phyloP scores from a whole-genome alignment of 192 early-diverging fungal genomes.

The Entophlyctis luteolus region DNA sequence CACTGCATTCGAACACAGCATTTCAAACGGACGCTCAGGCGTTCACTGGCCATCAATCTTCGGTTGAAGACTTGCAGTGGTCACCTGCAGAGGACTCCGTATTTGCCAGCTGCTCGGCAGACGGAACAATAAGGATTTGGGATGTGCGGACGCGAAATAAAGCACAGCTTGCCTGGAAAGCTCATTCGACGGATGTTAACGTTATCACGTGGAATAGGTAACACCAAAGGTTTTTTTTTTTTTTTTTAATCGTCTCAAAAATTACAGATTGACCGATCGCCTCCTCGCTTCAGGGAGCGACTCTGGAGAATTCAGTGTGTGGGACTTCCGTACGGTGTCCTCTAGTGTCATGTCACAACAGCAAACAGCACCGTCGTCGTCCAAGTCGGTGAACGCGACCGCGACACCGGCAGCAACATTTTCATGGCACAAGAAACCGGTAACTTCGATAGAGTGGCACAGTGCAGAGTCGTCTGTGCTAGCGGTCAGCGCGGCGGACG shows the following conservation, averaged over 20 bases:
- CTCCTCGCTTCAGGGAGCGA: conserved; percentile 90
- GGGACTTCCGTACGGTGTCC: conserved; percentile 79
- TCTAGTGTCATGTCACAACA: too few relatives aligned
- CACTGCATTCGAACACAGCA: conserved; percentile 49
- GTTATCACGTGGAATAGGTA: conserved; percentile 94
- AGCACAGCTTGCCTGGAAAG: conserved; percentile 71
- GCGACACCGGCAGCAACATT: conserved; percentile 83
- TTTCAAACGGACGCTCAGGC: conserved; percentile 71
- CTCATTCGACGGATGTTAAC: conserved; percentile 88
- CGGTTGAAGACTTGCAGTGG: conserved; percentile 97
- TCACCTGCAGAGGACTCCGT: conserved; percentile 83
- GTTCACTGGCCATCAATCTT: conserved; percentile 78
- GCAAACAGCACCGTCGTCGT: too few relatives aligned
- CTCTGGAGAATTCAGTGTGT: conserved; percentile 89
- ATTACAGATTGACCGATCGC: conserved; percentile 61
- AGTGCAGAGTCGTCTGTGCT: conserved; percentile 87
- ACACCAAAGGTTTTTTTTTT: background rate
- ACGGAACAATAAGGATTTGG: conserved; percentile 92
- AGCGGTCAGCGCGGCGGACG: conserved; percentile 86
- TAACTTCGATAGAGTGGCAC: conserved; percentile 98
- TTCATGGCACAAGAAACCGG: conserved; percentile 86
- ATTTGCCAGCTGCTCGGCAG: conserved; percentile 88
- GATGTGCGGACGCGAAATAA: conserved; percentile 79
- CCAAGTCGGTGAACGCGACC: conserved; percentile 10
- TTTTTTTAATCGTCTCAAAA: background rate